phyloP scores from a whole-genome alignment of 768 basidiomycete species.

The Tulasnella sp. region DNA sequence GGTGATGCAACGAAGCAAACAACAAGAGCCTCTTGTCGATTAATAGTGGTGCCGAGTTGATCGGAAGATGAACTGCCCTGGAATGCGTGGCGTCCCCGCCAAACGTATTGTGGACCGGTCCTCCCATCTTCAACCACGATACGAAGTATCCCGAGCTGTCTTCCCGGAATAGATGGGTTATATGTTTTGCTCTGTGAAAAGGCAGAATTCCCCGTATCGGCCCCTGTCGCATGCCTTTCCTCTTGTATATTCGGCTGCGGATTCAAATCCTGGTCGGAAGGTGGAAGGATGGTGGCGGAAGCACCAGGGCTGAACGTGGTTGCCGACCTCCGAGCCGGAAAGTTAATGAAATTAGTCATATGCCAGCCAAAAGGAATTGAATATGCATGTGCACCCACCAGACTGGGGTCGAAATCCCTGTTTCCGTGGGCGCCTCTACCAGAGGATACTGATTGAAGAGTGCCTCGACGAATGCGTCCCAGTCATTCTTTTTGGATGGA shows the following conservation, averaged over 20 bases:
- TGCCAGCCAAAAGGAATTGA: neutral
- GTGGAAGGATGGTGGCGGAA: neutral
- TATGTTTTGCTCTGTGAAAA: neutral
- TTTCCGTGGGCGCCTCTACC: neutral
- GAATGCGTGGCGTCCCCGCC: neutral
- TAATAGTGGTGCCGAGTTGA: neutral
- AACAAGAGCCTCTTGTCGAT: neutral
- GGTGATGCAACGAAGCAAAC: neutral
- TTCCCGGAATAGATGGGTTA: neutral
- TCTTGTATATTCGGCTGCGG: neutral
- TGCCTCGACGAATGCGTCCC: too few species aligned
- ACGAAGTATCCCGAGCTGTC: neutral
- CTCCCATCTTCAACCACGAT: neutral
- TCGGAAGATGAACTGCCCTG: neutral
- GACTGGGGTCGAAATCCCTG: neutral
- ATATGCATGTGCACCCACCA: neutral
- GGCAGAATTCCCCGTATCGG: neutral
- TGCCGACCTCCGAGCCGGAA: neutral
- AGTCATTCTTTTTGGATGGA: too few species aligned
- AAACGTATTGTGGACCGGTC: neutral
- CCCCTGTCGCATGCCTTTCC: neutral
- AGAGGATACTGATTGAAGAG: too few species aligned
- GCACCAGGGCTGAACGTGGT: neutral
- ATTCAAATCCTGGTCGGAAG: neutral
- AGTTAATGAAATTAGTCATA: neutral